phyloP scores from a whole-genome alignment of 2,329 filamentous ascomycete species.

The Fusarium cyanostomum region DNA sequence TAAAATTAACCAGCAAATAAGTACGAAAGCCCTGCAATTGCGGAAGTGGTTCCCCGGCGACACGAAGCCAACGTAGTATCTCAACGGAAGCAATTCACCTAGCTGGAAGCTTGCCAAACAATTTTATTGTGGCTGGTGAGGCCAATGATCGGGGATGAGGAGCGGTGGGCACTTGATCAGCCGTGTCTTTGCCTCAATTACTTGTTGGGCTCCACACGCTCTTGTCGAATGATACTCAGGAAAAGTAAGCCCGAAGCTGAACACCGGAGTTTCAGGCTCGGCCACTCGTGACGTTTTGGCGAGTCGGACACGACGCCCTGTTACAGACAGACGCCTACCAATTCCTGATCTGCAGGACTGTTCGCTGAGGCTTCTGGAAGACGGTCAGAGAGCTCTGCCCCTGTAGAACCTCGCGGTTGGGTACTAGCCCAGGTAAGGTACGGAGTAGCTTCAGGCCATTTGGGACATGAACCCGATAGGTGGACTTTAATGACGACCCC shows the following conservation, averaged over 20 bases:
- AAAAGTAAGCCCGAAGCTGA: not conserved
- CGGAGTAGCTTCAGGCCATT: conserved; percentile 4
- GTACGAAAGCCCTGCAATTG: conserved; percentile 35
- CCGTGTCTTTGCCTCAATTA: not conserved
- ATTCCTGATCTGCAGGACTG: conserved; percentile 29
- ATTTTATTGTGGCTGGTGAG: conserved; percentile 30
- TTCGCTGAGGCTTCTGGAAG: conserved; percentile 44
- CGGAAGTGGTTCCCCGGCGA: conserved; percentile 49
- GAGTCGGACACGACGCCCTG: conserved; percentile 8
- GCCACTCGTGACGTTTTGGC: conserved; percentile 8
- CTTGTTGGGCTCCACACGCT: not conserved
- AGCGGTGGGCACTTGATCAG: conserved; percentile 22
- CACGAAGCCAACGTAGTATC: conserved; percentile 32
- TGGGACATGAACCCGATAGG: conserved; percentile 39
- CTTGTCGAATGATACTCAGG: not conserved
- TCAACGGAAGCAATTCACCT: conserved; percentile 28
- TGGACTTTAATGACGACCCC: conserved; percentile 34
- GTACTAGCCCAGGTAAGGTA: too few species aligned
- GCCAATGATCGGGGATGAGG: conserved; percentile 31
- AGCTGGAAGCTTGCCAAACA: conserved; percentile 19
- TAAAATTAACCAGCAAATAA: conserved; percentile 45
- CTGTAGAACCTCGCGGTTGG: conserved; percentile 25
- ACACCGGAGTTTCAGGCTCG: not conserved
- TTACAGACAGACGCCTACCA: not conserved
- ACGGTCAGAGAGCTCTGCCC: conserved; percentile 20